Base-by-base conservation (phyloP, 148 eudicot genomes). In the Diospyros lotus region DNA sequence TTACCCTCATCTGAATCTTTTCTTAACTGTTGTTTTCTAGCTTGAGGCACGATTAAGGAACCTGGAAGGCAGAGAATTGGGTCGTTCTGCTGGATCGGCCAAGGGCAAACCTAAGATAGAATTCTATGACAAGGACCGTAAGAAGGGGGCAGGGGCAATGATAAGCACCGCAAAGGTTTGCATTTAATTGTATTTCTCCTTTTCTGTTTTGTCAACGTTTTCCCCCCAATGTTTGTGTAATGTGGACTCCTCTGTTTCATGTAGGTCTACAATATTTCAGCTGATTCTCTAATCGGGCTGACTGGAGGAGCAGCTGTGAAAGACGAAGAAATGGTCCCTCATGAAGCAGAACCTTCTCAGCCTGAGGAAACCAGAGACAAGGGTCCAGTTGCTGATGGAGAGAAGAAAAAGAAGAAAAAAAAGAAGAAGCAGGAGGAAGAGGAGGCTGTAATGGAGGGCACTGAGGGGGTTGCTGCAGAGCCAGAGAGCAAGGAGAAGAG, bases 61-160 rank as follows among this genome's bases (percentile, higher is more conserved):
- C 62, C 87, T 94, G 46, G 98, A 94, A 87, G 97, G 97, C 52
- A 86, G 87, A 84, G 98, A 94, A 40, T 78, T 94, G 82, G 80
- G 93, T 44, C 85, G 84, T 67, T 92, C 96, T 42, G 98, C 98
- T 50, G 96, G 97, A 40, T 90, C 98, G 68, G 92, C 89, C 69
- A 94, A 94, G 84, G 98, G 98, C 68, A 94, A 94, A 76, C 96
- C 98, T 7, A 91, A 87, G 86, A 94, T 92, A 13, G 97, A 94
- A 77, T 75, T 83, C 71, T 94, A 94, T 80, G 93, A 94, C 80
- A 92, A 92, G 82, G 97, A 94, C 76, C 87, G 84, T 41, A 92
- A 92, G 78, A 88, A 90, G 84, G 98, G 91, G 12, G 82, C 85
- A 9, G 94, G 94, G 6, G 97, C 91, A 63, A 71, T 94, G 78